Base-by-base conservation (phyloP, 495 filamentous ascomycete genomes). In the Hapsidospora chrysogenum region DNA sequence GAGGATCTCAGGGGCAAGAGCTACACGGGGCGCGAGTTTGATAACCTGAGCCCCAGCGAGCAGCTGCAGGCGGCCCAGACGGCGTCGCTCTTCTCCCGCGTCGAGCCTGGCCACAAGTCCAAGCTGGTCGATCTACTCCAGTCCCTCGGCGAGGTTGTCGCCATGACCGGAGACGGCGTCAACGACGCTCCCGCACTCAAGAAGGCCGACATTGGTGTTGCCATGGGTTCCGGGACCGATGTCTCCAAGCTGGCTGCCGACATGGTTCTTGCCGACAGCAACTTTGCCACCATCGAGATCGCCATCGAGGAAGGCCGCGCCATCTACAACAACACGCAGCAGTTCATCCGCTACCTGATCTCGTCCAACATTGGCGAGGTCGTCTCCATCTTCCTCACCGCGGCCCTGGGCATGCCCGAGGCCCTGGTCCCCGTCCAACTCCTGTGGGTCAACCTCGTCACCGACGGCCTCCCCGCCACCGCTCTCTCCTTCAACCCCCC, bases 291-390 rank as follows among this genome's bases (percentile, higher is more conserved):
- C 17, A 99, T 99, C 49, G 81, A 87, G 47, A 69, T 81, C 37
- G 92, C 92, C 22, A 85, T 99, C 35, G 89, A 95, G 56, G 92
- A 99, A 57, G 92, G 92, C 35, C 78, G 92, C 35, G 85, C 85
- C 21, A 99, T 99, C 62, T 99, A 92, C 68, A 95, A 87, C 75
- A 99, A 99, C 67, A 99, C 92, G 2, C 92, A 99, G 52, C 92
- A 99, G 52, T 99, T 99, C 55, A 99, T 99, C 57, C 82, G 92
- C 18, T 99, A 99, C 53, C 68, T 99, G 33, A 99, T 99, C 56
- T 94, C 85, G 7, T 95, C 86, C 20, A 99, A 99, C 61, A 99
- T 99, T 33, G 92, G 92, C 56, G 92, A 99, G 53, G 92, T 99
- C 21, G 92, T 99, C 8, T 99, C 92, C 13, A 99, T 99, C 55